Percentiles rank a stretch among this genome's conserved stretches.
phyloP scores from a whole-genome alignment of 2,329 filamentous ascomycete species.

The Exophiala oligosperma region DNA sequence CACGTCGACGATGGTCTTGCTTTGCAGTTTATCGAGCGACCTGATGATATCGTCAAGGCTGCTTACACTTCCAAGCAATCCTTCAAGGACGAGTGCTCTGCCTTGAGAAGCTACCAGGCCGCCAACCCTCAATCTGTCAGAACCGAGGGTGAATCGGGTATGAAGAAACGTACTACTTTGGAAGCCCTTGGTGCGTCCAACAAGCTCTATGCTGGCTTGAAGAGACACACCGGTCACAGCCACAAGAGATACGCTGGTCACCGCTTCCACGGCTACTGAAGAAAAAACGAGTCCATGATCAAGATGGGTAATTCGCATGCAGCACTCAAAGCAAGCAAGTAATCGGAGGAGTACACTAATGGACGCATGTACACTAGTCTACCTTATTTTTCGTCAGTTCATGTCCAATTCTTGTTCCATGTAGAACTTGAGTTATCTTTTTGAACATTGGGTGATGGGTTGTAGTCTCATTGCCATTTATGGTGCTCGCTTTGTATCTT shows the following conservation, averaged over 20 bases:
- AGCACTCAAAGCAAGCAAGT: slow-evolving; percentile 4
- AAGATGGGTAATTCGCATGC: slow-evolving; percentile 5
- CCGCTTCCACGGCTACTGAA: slow-evolving; percentile 9
- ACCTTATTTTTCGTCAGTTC: slow-evolving; percentile 1
- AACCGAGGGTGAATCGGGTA: slow-evolving; percentile 13
- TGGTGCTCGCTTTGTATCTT: too few relatives aligned
- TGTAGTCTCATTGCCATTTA: neutral
- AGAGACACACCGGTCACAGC: slow-evolving; percentile 15
- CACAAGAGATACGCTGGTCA: slow-evolving; percentile 14
- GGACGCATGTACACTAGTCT: slow-evolving; percentile 15
- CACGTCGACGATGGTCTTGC: slow-evolving; percentile 67
- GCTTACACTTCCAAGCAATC: slow-evolving; percentile 14
- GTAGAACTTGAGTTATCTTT: slow-evolving; percentile 1
- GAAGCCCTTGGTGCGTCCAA: slow-evolving; percentile 11
- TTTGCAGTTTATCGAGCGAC: slow-evolving; percentile 41
- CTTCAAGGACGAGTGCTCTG: slow-evolving; percentile 25
- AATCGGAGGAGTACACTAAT: slow-evolving; percentile 10
- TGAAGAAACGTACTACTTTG: slow-evolving; percentile 15
- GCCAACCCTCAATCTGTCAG: slow-evolving; percentile 13
- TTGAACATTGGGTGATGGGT: neutral
- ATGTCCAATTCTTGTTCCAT: neutral
- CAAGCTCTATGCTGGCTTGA: slow-evolving; percentile 3
- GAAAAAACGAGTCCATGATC: neutral
- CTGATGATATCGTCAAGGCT: slow-evolving; percentile 18
- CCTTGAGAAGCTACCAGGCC: slow-evolving; percentile 11